These are phyloP conservation scores for Aurifilum marmelostoma DNA, from an alignment of 2,329 filamentous ascomycete genomes.

Conservation along the genomic window DNA sequence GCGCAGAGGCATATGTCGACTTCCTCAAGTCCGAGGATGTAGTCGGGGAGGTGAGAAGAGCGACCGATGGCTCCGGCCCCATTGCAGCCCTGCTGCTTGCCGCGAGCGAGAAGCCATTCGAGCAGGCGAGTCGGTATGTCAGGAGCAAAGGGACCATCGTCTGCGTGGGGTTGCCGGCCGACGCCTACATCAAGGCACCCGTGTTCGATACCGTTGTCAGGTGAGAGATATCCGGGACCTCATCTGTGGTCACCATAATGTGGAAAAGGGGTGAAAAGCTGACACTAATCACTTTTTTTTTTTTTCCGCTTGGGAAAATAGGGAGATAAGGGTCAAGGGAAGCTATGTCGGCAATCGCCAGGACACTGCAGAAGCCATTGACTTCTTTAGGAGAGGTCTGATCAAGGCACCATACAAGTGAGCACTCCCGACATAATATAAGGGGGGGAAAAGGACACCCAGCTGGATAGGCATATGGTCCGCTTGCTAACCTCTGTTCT, in stretches of 20 bases:
- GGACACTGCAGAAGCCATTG: conserved; percentile 85
- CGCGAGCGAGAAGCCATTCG: conserved; percentile 88
- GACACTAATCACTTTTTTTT: background rate
- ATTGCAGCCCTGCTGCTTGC: conserved; percentile 87
- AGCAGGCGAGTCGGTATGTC: conserved; percentile 88
- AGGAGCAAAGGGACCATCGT: conserved; percentile 80
- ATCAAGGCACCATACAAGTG: conserved; percentile 84
- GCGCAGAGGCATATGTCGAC: conserved; percentile 76
- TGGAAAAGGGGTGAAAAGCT: background rate
- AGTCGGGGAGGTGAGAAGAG: conserved; percentile 80
- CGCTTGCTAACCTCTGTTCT: background rate
- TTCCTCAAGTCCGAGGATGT: conserved; percentile 76
- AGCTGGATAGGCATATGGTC: background rate
- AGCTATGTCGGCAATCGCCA: conserved; percentile 92
- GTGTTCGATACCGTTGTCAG: conserved; percentile 84
- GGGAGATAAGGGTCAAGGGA: conserved; percentile 91
- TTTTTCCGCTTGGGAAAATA: conserved; percentile 30
- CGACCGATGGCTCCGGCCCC: conserved; percentile 81
- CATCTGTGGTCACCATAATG: no score
- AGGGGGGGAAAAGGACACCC: no score
- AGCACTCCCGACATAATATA: no score
- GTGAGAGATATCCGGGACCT: background rate
- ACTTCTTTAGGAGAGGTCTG: conserved; percentile 82
- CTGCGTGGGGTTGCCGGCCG: conserved; percentile 84
- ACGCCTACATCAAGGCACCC: conserved; percentile 77